These are phyloP conservation scores for Colletotrichum sp. DNA, from an alignment of 2,329 filamentous ascomycete genomes.

Conservation along the genomic window DNA sequence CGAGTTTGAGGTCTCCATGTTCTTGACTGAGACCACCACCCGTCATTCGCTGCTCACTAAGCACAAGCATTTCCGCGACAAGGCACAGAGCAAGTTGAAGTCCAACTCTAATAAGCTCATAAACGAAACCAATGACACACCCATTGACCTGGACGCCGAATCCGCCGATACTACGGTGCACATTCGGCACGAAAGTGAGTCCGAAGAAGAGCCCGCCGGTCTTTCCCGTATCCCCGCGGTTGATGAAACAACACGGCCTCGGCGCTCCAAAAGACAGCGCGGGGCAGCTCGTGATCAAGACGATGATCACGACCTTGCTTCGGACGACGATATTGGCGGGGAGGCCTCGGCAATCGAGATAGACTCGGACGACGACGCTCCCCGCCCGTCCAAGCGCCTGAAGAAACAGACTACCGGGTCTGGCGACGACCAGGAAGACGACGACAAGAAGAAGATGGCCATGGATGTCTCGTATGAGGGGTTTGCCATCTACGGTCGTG, in stretches of 20 bases:
- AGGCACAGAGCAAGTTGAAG: constrained; percentile 53
- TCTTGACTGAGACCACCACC: constrained; percentile 84
- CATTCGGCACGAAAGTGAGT: constrained; percentile 62
- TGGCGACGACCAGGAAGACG: constrained; percentile 40
- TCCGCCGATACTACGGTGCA: constrained; percentile 35
- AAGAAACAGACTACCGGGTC: constrained; percentile 38
- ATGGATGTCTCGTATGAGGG: constrained; percentile 92
- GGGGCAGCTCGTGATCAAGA: constrained; percentile 32
- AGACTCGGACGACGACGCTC: constrained; percentile 43
- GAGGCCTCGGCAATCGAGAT: constrained; percentile 39
- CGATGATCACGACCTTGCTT: constrained; percentile 30
- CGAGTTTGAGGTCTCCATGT: constrained; percentile 95
- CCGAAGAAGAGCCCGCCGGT: constrained; percentile 59
- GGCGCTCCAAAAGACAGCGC: constrained; percentile 27
- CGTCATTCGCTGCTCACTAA: constrained; percentile 88
- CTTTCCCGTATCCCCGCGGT: constrained; percentile 61
- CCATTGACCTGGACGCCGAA: constrained; percentile 55
- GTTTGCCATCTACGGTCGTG: constrained; percentile 93
- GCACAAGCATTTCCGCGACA: constrained; percentile 76
- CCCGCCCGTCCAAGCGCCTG: constrained; percentile 48
- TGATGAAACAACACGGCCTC: constrained; percentile 26
- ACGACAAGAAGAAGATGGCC: constrained; percentile 90
- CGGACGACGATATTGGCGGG: constrained; percentile 33
- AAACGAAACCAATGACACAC: constrained; percentile 57
- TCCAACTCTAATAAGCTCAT: constrained; percentile 69